Base-by-base conservation (phyloP, 805 yeast species). In the Metschnikowia sp. region DNA sequence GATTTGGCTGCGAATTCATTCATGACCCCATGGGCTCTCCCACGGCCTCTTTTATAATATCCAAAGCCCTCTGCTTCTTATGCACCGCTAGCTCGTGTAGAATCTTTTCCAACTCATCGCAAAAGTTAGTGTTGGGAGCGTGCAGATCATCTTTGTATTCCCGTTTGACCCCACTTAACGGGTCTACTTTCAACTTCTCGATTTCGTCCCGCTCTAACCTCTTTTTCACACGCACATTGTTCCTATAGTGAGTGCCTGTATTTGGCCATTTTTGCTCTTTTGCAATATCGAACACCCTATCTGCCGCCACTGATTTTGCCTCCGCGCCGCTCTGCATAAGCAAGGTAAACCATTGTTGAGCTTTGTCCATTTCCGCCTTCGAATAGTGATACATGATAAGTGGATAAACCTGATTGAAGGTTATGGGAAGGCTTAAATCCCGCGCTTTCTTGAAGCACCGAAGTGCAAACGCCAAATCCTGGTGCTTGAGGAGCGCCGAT, bases 381-480 rank as follows among this genome's bases (percentile, higher is more conserved):
- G 50, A 46, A 49, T 69, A 68, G 51, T 72, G 75, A 51, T 63
- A 65, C 50, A 56, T 55, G 13, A 72, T 65, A 35, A 72, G 66
- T 0, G 77, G 76, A 43, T 59, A 68, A 1, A 70, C 51, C 44
- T 71, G 76, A 47, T 66, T 64, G 54, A 72, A 69, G 0, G 75
- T 61, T 22, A 68, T 59, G n/a, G 75, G 72, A 10, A 68, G 41
- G 3, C 59, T 58, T 15, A 47, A 43, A 4, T 56, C 48, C 10
- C 69, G 53, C 8, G 68, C 63, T 12, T 52, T 45, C 47, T 61
- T 59, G 32, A 69, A 53, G 30, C 68, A 55, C 34, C 53, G 36
- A n/a, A 64, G 50, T 2, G 76, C 76, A 56, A 66, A 69, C 9
- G 50, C 42, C 39, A 60, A 55, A 48, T 72, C 76, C 11, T 63